Evolutionary conservation across 371 early-diverging fungal species (phyloP), one percentile per base, ranked within the genome.

Genomic region (Mucor mucedo): DNA sequence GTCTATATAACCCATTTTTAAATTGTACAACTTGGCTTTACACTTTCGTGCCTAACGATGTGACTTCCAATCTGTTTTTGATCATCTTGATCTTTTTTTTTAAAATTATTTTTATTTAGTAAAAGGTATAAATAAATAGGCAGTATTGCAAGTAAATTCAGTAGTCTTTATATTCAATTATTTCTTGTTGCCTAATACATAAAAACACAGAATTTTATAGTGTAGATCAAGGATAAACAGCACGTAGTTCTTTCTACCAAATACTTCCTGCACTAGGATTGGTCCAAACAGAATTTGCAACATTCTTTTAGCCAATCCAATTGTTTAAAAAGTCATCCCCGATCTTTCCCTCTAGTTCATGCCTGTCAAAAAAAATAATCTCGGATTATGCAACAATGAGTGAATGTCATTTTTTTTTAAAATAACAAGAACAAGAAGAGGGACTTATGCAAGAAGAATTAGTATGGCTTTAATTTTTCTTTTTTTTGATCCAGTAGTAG

Each of bases 21-120:
- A 45, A 65, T 58, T 58, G 53, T 27, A n/a, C 29, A 11, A 38
- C 58, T 58, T 33, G 44, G 40, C 58, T 30, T 32, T 21, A 21
- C 21, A 21, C 21, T 21, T 42, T 28, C 8, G 27, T 50, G n/a
- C 55, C n/a, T 14, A 49, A 52, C 52, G 44, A 52, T 54, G 55
- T 63, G 55, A 56, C 57, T 32, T 56, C 52, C 57, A 56, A 63
- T 63, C 48, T 44, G 38, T 27, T 39, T 58, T 40, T 55, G 55
- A 48, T 63, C 58, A 57, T 64, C 58, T 58, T 55, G 53, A 58
- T 64, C 64, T 64, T 35, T 16, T 52, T 57, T 14, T 4, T 11
- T 41, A 28, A 5, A 27, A 27, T 29, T 21, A 58, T 64, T 58
- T 64, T 16, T 52, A 44, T 38, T 48, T 14, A 4, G 3, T 41